Percentiles rank a stretch among this genome's conserved stretches.
phyloP scores from a whole-genome alignment of 306 rosid genomes.

The Fragaria ananassa region DNA sequence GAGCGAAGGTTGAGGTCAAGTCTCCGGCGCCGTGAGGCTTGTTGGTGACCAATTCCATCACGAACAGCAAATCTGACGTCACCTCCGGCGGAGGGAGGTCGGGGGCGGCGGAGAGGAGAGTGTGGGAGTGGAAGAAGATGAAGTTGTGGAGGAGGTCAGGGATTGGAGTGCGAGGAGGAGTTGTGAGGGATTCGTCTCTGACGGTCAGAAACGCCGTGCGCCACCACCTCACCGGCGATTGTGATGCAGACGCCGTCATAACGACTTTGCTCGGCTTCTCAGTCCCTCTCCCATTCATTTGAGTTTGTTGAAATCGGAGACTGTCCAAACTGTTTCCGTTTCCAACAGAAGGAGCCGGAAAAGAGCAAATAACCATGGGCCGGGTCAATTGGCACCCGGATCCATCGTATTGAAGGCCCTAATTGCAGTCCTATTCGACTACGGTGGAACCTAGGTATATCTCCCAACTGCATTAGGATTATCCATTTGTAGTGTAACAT shows the following conservation, averaged over 20 bases:
- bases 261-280: constrained; percentile 1
- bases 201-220: constrained; percentile 72
- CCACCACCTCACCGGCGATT: constrained; percentile 51
- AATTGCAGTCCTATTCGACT: neutral
- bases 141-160: constrained; percentile 49
- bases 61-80: constrained; percentile 68
- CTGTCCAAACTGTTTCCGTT: neutral
- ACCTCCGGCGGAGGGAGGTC: constrained; percentile 72
- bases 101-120: constrained; percentile 54
- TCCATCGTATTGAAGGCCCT: neutral
- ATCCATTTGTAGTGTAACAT: too few relatives aligned
- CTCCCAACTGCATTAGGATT: too few relatives aligned
- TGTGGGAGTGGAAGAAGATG: constrained; percentile 57
- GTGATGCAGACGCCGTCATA: constrained; percentile 5
- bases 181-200: constrained; percentile 72
- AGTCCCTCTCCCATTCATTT: neutral
- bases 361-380: too few relatives aligned
- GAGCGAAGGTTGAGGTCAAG: constrained; percentile 34
- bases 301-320: neutral
- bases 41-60: constrained; percentile 49
- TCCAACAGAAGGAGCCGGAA: neutral
- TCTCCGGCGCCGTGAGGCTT: constrained; percentile 28
- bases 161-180: constrained; percentile 37
- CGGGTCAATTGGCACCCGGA: too few relatives aligned
- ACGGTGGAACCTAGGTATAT: too few relatives aligned